These are phyloP conservation scores for Camelina laxa DNA, from an alignment of 345 rosid species.

Conservation along the genomic window DNA sequence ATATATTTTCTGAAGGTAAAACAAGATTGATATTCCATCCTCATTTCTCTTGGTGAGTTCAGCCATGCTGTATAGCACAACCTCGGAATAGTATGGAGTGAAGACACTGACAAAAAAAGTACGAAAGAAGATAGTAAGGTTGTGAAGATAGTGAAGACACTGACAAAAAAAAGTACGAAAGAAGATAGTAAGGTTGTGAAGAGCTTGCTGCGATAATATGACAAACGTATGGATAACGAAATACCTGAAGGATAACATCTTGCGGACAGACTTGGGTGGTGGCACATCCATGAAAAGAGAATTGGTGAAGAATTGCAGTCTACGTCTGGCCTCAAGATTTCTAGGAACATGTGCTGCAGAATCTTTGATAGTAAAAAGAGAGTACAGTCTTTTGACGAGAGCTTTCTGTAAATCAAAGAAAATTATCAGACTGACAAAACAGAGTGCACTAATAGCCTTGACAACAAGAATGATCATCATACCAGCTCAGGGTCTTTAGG, in stretches of 20 bases:
- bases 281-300: slow-evolving; percentile 97
- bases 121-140: slow-evolving; percentile 38
- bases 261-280: slow-evolving; percentile 68
- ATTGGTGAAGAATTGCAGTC: slow-evolving; percentile 89
- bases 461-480: slow-evolving; percentile 34
- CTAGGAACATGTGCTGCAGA: slow-evolving; percentile 86
- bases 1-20: slow-evolving; percentile 98
- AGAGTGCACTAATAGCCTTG: slow-evolving; percentile 23
- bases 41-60: slow-evolving; percentile 89
- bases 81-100: slow-evolving; percentile 97
- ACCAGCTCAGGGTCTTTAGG: slow-evolving; percentile 90
- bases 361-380: slow-evolving; percentile 88
- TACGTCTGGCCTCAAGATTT: slow-evolving; percentile 94
- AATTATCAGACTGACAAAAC: slow-evolving; percentile 29
- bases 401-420: slow-evolving; percentile 59
- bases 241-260: slow-evolving; percentile 89
- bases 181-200: slow-evolving; percentile 39
- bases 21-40: slow-evolving; percentile 94
- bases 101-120: slow-evolving; percentile 75
- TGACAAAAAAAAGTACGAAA: slow-evolving; percentile 49
- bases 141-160: slow-evolving; percentile 74
- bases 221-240: slow-evolving; percentile 30
- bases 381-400: slow-evolving; percentile 77
- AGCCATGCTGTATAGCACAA: slow-evolving; percentile 88
- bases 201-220: slow-evolving; percentile 10